These are phyloP conservation scores for Xylogone sp. DNA, from an alignment of 2,329 filamentous ascomycete species.

Conservation along the genomic window DNA sequence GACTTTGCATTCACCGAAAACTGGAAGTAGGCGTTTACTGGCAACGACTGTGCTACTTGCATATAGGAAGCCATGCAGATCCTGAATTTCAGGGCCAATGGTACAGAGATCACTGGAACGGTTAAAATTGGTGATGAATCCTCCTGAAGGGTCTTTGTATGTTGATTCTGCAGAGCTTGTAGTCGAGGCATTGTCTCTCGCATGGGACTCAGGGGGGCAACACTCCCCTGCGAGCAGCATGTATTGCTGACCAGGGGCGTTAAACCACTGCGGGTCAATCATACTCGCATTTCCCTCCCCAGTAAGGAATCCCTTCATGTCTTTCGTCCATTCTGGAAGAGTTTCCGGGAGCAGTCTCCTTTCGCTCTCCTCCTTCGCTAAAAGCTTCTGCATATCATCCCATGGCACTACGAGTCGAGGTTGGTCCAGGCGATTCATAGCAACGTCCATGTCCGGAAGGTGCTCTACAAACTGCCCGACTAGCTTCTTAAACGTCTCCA, in stretches of 20 bases:
- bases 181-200: slow-evolving; percentile 32
- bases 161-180: slow-evolving; percentile 28
- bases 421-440: slow-evolving; percentile 63
- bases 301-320: slow-evolving; percentile 29
- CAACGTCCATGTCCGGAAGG: slow-evolving; percentile 63
- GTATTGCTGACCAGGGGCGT: slow-evolving; percentile 42
- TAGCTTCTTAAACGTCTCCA: slow-evolving; percentile 34
- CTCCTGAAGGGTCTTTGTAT: slow-evolving; percentile 43
- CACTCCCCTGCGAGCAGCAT: slow-evolving; percentile 56
- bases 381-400: slow-evolving; percentile 48
- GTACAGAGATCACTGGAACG: slow-evolving; percentile 53
- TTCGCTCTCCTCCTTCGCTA: slow-evolving; percentile 42
- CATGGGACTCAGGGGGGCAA: slow-evolving; percentile 52
- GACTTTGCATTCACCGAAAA: slow-evolving; percentile 61
- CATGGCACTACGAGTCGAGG: slow-evolving; percentile 58
- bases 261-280: slow-evolving; percentile 20
- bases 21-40: slow-evolving; percentile 52
- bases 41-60: slow-evolving; percentile 47
- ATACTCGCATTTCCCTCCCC: slow-evolving; percentile 13
- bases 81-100: slow-evolving; percentile 44
- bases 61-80: slow-evolving; percentile 54
- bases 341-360: slow-evolving; percentile 39
- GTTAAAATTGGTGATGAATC: slow-evolving; percentile 55
- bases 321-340: slow-evolving; percentile 38
- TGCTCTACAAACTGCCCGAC: slow-evolving; percentile 40